Base-by-base conservation (phyloP, 164 flowering plant species). In the Paratinospora sagittata region DNA sequence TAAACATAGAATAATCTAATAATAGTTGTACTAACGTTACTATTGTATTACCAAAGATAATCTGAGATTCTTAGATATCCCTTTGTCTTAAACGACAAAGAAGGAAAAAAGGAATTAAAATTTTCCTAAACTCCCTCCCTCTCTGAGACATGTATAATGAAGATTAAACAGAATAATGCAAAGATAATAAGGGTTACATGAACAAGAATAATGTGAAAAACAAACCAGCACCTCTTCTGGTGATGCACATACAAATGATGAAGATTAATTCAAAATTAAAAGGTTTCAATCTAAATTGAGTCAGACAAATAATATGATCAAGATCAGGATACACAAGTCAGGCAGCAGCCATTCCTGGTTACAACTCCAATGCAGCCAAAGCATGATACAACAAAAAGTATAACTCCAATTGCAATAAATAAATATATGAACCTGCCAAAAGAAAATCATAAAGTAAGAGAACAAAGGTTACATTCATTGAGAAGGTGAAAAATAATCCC, bases 371-470 rank as follows among this genome's bases (percentile, higher is more conserved):
- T 83, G 71, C 98, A 95, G 66, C 98, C 98, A 74, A 78, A 88
- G 77, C 91, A 88, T 49, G 98, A 91, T 76, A 92, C 80, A 81
- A 95, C 79, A 66, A 95, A 86, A 72, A 95, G 83, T 75, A 84
- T 73, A 26, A 76, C 93, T 70, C 99, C 99, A 36, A 89, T 66
- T 43, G 85, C 99, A 75, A 87, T 81, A 79, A 95, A 95, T 34
- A 88, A 76, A 78, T 84, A 91, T 68, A 95, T 87, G 79, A 92
- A 95, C 99, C 99, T 95, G 97, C 81, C 82, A 77, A n/a, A 37
- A 57, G 19, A 52, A 17, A 52, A 19, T 55, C 61, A 55, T 4
- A 30, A 30, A 4, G 61, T 55, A 19, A 55, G 61, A 7, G 12
- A 14, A 55, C 10, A 55, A 23, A 21, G 21, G 61, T 8, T 55